Evolutionary conservation across 805 yeast genomes (phyloP), one percentile per base, ranked within the genome.

Genomic region (Lachancea quebecensis): DNA sequence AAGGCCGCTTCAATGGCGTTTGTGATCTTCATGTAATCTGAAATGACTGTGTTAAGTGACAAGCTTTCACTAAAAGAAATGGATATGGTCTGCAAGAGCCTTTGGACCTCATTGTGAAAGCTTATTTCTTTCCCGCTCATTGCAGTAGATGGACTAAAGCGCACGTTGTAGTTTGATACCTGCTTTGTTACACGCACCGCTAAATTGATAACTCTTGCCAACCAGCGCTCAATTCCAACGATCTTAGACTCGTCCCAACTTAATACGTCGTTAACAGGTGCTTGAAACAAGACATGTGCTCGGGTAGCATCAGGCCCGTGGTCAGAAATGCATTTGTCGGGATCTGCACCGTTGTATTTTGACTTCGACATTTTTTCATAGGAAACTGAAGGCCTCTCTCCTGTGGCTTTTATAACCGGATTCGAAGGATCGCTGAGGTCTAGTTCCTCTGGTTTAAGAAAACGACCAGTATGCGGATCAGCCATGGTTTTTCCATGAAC

Each of bases 301-400:
- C 98, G 75, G 0, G 91, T 85, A 1, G 96, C 89, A 69, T 93
- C 99, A 1, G 96, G 88, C 2, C 99, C 98, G 62, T 87, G 86
- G 32, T 68, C 71, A 10, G 57, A 59, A 25, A 93, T 89, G 54
- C 91, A 85, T 48, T 74, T 77, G 1, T 71, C 77, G 1, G 98
- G 98, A 58, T 91, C 95, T 2, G 86, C 95, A 12, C 99, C 99
- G 58, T 93, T 93, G 59, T 80, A 82, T 59, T 93, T 93, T 0
- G 97, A 90, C 65, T 93, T 93, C 1, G 97, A 90, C 99, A 93
- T 93, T 59, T 93, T 93, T 59, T 93, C 98, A 59, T 64, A 88
- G 0, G 86, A 68, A 1, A 85, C 61, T 0, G 48, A 45, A 0
- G 95, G 87, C 0, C 57, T 49, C 31, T 60, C 56, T 1, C 82